phyloP scores from a whole-genome alignment of 805 yeast species.

The Grigorovia humatica region DNA sequence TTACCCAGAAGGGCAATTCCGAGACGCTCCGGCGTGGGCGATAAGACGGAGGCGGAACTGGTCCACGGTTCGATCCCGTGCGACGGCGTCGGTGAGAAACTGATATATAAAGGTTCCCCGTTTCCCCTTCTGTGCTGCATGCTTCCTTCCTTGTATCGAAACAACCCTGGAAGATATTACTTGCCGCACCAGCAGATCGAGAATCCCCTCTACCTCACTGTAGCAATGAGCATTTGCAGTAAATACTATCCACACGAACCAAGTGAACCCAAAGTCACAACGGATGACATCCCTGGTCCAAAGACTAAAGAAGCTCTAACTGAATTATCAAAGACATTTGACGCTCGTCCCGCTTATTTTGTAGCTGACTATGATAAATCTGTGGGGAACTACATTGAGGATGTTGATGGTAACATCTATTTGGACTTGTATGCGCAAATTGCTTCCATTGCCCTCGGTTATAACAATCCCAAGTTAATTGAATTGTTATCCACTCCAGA shows the following conservation, averaged over 20 bases:
- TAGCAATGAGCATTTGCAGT: slow-evolving; percentile 32
- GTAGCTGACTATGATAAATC: slow-evolving; percentile 57
- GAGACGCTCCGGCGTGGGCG: background rate
- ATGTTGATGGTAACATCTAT: slow-evolving; percentile 51
- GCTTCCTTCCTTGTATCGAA: too few species aligned
- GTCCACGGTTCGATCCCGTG: background rate
- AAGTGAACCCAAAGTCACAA: slow-evolving; percentile 47
- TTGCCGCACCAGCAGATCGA: too few species aligned
- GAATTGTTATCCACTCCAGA: slow-evolving; percentile 48
- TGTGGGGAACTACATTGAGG: slow-evolving; percentile 53
- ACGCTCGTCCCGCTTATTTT: slow-evolving; percentile 52
- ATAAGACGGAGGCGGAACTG: background rate
- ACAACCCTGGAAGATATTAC: too few species aligned
- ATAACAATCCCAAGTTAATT: slow-evolving; percentile 55
- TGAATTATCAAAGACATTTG: slow-evolving; percentile 46
- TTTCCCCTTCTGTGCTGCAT: background rate
- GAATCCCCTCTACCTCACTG: too few species aligned
- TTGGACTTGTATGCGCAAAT: slow-evolving; percentile 66
- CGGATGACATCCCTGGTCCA: slow-evolving; percentile 71
- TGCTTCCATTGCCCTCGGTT: slow-evolving; percentile 61
- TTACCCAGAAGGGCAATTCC: background rate
- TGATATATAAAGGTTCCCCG: background rate
- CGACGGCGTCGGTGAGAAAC: background rate
- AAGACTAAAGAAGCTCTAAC: slow-evolving; percentile 42
- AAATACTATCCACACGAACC: slow-evolving; percentile 77